Evolutionary conservation across 2,329 filamentous ascomycete species (phyloP), one percentile per base, ranked within the genome.

Genomic region (Gaeumannomyces sp.): DNA sequence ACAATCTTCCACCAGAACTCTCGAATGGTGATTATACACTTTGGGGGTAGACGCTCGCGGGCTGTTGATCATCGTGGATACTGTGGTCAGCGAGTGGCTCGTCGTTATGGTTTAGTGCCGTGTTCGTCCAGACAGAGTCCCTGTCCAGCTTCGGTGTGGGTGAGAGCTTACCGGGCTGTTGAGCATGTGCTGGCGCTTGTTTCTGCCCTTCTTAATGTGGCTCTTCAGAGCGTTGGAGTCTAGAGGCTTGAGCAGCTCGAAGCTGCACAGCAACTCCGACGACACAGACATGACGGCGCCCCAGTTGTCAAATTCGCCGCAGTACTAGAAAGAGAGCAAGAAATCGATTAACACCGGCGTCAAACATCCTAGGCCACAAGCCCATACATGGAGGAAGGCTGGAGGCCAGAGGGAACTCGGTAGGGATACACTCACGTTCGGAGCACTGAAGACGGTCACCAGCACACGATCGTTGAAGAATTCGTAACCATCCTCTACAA

Each of bases 291-390:
- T 99, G 70, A 98, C 93, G 19, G 95, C 95, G 27, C 95, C 95
- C 92, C 95, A 98, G 69, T 99, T 99, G 75, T 99, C 95, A 70
- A 99, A 99, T 76, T 99, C 95, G 70, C 95, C 95, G 72, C 95
- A 99, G 74, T 99, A 98, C 91, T 96, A 69, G 25, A 59, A 16
- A 38, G 35, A 38, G 22, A 19, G 22, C 2, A n/a, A 59, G 57
- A 59, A 28, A 13, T 59, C 22, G 22, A 6, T 53, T 6, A 53
- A 11, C 59, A 22, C 16, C 19, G 22, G 56, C 56, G 38, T 13
- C 27, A 50, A 35, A 33, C 13, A 60, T 16, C 25, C 31, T 4
- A 16, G 16, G n/a, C 19, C 16, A 7, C 19, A 27, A 45, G 5
- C 14, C 33, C 31, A 38, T 16, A 45, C 33, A 28, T 25, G 13